Conservation (phyloP, 2,329 filamentous ascomycete genomes). For the Alternaria panax region DNA sequence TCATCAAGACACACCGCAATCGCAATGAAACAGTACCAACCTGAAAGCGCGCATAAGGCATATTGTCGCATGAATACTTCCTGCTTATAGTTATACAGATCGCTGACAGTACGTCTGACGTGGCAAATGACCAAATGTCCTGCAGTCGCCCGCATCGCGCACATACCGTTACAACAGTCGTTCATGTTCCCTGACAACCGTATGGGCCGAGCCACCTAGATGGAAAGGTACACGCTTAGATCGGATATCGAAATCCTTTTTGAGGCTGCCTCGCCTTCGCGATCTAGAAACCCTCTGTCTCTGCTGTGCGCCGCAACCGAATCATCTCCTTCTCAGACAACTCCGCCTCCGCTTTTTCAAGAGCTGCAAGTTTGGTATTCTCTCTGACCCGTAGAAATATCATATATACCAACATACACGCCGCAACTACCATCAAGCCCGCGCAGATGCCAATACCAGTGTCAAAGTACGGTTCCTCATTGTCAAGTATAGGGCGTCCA, state of each 20-base stretch:
- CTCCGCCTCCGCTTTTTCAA: conserved; percentile 58
- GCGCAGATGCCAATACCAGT: not conserved
- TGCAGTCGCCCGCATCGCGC: not conserved
- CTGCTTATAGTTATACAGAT: not conserved
- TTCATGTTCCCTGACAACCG: not conserved
- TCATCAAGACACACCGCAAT: not conserved
- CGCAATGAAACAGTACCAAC: not conserved
- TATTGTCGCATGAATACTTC: not conserved
- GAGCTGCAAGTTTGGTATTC: conserved; percentile 59
- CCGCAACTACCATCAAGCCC: not conserved
- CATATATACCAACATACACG: not conserved
- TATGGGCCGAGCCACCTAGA: not conserved
- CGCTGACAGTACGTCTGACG: not conserved
- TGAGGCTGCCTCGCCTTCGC: conserved; percentile 54
- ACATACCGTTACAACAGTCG: not conserved
- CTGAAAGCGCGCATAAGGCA: not conserved
- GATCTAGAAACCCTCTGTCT: conserved; percentile 60
- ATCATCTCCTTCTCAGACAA: conserved; percentile 60
- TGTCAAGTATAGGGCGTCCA: not conserved
- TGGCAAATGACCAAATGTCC: not conserved
- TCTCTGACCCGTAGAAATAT: conserved; percentile 43
- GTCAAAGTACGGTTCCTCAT: not conserved
- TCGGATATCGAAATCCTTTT: not conserved
- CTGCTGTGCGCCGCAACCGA: conserved; percentile 59
- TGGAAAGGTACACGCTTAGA: not conserved